Conservation (phyloP, 495 filamentous ascomycete genomes). For the Penicillium odoratum region DNA sequence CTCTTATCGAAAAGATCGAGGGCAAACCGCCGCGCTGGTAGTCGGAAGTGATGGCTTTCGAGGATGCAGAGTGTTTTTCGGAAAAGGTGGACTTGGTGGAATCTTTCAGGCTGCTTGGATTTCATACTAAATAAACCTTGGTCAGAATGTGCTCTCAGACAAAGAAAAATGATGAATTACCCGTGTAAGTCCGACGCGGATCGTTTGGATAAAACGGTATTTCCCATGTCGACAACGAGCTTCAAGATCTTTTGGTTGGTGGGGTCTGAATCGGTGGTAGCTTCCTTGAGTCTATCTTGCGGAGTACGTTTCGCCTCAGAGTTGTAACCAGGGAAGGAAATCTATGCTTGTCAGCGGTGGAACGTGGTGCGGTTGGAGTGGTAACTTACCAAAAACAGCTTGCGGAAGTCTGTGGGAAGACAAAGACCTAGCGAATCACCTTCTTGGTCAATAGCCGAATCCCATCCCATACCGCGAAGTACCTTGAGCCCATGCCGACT, state of each 20-base stretch:
- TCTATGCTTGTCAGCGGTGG: constrained; percentile 23
- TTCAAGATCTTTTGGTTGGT: constrained; percentile 72
- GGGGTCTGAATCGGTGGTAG: constrained; percentile 60
- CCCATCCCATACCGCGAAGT: constrained; percentile 83
- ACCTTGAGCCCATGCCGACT: constrained; percentile 92
- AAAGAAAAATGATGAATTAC: constrained; percentile 29
- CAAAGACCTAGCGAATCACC: constrained; percentile 85
- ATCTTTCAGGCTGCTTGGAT: constrained; percentile 64
- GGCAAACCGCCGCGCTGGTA: constrained; percentile 81
- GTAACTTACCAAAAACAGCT: constrained; percentile 66
- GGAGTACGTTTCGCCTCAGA: constrained; percentile 39
- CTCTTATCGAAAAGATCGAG: constrained; percentile 91
- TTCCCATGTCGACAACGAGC: constrained; percentile 81
- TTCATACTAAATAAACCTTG: constrained; percentile 53
- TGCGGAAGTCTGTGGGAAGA: constrained; percentile 74
- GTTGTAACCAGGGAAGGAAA: constrained; percentile 40
- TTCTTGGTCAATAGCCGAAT: constrained; percentile 79
- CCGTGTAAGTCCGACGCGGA: constrained; percentile 69
- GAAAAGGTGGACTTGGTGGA: constrained; percentile 75
- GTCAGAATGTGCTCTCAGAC: constrained; percentile 12
- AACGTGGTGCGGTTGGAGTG: constrained; percentile 12
- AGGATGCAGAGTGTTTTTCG: constrained; percentile 78
- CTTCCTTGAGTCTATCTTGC: constrained; percentile 44
- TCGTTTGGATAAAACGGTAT: constrained; percentile 81
- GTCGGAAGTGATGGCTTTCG: constrained; percentile 87